phyloP scores from a whole-genome alignment of 805 yeast genomes.

The Wickerhamomyces chambardii region DNA sequence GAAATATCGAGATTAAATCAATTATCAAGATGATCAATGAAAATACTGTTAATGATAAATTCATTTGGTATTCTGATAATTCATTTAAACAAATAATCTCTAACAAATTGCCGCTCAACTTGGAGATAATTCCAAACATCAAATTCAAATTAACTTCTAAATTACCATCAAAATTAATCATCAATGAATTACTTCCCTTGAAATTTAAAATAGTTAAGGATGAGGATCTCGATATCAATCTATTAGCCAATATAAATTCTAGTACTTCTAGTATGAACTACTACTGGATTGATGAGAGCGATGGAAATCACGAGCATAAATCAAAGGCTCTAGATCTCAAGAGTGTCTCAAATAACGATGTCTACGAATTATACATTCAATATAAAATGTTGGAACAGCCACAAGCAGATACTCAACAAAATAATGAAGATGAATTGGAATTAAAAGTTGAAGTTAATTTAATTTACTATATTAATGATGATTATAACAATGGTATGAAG shows the following conservation, averaged over 20 bases:
- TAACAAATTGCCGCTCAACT: conserved; percentile 9
- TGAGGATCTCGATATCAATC: conserved; percentile 8
- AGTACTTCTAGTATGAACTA: too few relatives aligned
- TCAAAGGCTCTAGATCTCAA: too few relatives aligned
- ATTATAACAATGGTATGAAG: conserved; percentile 20
- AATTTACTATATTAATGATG: conserved; percentile 19
- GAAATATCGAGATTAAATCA: conserved; percentile 10
- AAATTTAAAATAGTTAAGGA: too few relatives aligned
- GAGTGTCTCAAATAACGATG: too few relatives aligned
- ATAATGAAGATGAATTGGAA: too few relatives aligned
- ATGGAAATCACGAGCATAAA: too few relatives aligned
- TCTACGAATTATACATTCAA: too few relatives aligned
- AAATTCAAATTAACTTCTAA: conserved; percentile 13
- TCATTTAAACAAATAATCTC: conserved; percentile 5
- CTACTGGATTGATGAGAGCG: too few relatives aligned
- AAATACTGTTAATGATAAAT: conserved; percentile 4
- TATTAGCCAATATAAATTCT: conserved; percentile 18
- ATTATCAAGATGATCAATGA: conserved; percentile 6
- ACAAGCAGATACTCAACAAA: too few relatives aligned
- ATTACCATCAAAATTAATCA: not conserved
- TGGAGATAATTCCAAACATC: conserved; percentile 26
- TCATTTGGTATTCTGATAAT: conserved; percentile 6
- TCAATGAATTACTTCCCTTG: not conserved
- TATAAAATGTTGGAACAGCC: too few relatives aligned
- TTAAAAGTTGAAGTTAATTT: conserved; percentile 12